Evolutionary conservation across 208 protist genomes (phyloP).

Genomic region (Leptomonas pyrrhocoris): DNA sequence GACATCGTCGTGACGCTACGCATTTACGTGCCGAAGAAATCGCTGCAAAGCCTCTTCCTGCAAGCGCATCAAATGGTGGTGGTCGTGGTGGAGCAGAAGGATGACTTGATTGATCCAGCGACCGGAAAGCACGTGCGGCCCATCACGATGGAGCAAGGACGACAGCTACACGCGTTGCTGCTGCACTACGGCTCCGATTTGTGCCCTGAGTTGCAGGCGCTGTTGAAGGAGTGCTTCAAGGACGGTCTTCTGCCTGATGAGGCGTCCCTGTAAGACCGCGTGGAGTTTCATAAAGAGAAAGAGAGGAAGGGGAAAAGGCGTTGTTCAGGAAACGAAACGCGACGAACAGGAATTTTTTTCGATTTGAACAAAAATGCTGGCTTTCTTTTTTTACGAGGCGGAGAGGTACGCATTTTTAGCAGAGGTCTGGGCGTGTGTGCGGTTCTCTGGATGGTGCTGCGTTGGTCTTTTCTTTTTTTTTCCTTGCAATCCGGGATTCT

Average conservation of each 20-base stretch:
- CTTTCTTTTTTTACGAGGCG: too few relatives aligned
- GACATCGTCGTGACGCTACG: constrained; percentile 85
- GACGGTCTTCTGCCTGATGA: constrained; percentile 87
- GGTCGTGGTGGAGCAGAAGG: constrained; percentile 69
- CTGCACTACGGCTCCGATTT: constrained; percentile 84
- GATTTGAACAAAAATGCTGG: too few relatives aligned
- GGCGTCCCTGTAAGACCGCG: constrained; percentile 67
- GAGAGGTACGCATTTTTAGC: too few relatives aligned
- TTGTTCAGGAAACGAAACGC: background rate
- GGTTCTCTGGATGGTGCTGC: too few relatives aligned
- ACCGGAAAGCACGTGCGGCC: constrained; percentile 67
- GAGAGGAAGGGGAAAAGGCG: background rate
- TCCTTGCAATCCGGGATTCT: too few relatives aligned
- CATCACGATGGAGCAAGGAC: constrained; percentile 84
- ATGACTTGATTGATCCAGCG: constrained; percentile 76
- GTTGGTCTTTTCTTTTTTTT: too few relatives aligned
- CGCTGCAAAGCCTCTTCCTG: constrained; percentile 70
- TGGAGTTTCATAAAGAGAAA: too few relatives aligned
- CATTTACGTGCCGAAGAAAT: constrained; percentile 90
- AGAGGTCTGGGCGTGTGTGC: too few relatives aligned
- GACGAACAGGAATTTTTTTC: background rate
- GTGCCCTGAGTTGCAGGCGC: constrained; percentile 54
- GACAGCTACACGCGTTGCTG: constrained; percentile 84
- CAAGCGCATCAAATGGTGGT: constrained; percentile 74
- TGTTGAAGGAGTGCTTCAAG: constrained; percentile 72